Percentiles rank a stretch among this genome's conserved stretches.
Conservation (phyloP, 2,329 filamentous ascomycete species). For the Paecilomyces niveus region DNA sequence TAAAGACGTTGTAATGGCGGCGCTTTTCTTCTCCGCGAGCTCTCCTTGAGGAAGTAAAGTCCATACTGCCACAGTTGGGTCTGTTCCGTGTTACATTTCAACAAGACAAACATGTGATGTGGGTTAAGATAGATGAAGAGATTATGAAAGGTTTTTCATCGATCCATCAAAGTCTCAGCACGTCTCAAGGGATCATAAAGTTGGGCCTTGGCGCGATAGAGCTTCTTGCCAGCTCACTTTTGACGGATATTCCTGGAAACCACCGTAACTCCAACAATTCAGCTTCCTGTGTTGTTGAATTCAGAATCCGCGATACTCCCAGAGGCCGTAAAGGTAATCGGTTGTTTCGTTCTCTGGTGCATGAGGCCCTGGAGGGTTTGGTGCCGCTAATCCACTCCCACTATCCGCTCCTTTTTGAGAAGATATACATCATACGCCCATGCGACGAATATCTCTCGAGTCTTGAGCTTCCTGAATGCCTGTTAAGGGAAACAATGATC, state of each 20-base stretch:
- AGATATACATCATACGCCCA: constrained; percentile 1
- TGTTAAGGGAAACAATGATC: background rate
- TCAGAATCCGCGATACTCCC: background rate
- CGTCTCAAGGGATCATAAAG: background rate
- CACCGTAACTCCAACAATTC: background rate
- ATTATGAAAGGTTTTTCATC: background rate
- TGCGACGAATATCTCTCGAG: constrained; percentile 1
- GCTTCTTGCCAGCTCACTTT: background rate
- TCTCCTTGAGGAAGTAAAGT: background rate
- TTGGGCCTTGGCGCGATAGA: constrained; percentile 4
- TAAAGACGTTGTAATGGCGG: constrained; percentile 2
- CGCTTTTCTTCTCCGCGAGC: background rate
- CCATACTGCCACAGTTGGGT: background rate
- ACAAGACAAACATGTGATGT: background rate
- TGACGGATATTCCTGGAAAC: background rate
- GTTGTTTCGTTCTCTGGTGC: background rate
- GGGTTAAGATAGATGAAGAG: constrained; percentile 2
- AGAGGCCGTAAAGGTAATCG: background rate
- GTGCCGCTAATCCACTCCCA: background rate
- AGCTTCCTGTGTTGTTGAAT: constrained; percentile 2
- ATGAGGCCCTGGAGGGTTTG: background rate
- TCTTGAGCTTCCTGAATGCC: constrained; percentile 3
- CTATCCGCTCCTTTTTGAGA: constrained; percentile 1
- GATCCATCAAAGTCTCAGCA: background rate
- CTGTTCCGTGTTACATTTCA: background rate